phyloP scores from a whole-genome alignment of 176 grass and related monocot genomes.

The Hordeum marinum region DNA sequence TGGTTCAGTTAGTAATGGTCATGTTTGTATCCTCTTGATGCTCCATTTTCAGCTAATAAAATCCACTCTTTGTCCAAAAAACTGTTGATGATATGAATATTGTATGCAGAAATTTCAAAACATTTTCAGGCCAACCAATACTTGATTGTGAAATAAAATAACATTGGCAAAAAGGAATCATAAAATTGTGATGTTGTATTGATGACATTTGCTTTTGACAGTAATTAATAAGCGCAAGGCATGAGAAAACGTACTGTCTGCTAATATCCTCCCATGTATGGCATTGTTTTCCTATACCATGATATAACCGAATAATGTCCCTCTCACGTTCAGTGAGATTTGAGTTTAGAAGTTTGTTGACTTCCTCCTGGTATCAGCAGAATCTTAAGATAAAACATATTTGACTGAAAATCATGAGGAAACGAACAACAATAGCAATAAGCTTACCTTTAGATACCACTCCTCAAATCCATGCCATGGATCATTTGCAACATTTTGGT shows the following conservation, averaged over 20 bases:
- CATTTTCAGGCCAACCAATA: not conserved
- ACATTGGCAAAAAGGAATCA: not conserved
- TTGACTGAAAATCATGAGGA: not conserved
- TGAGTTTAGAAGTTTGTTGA: slow-evolving; percentile 65
- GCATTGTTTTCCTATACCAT: slow-evolving; percentile 69
- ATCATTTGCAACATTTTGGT: slow-evolving; percentile 74
- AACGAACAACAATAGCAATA: slow-evolving; percentile 5
- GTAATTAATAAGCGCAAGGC: not conserved
- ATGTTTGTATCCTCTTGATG: too few species aligned
- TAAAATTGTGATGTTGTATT: not conserved
- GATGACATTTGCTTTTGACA: not conserved
- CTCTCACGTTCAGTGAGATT: slow-evolving; percentile 78
- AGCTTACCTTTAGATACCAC: slow-evolving; percentile 68
- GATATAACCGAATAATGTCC: slow-evolving; percentile 79
- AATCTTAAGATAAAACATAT: slow-evolving; percentile 21
- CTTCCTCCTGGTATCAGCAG: slow-evolving; percentile 66
- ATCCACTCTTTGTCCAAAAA: too few species aligned
- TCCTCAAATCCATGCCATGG: slow-evolving; percentile 91
- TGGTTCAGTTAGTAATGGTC: not conserved
- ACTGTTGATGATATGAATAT: not conserved
- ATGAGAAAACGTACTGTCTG: slow-evolving; percentile 58
- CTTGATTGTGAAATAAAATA: not conserved
- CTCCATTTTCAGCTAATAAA: too few species aligned
- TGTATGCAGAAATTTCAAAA: not conserved
- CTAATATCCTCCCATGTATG: slow-evolving; percentile 95